Evolutionary conservation across 2,329 filamentous ascomycete species (phyloP).

Genomic region (Aspergillus eucalypticola): DNA sequence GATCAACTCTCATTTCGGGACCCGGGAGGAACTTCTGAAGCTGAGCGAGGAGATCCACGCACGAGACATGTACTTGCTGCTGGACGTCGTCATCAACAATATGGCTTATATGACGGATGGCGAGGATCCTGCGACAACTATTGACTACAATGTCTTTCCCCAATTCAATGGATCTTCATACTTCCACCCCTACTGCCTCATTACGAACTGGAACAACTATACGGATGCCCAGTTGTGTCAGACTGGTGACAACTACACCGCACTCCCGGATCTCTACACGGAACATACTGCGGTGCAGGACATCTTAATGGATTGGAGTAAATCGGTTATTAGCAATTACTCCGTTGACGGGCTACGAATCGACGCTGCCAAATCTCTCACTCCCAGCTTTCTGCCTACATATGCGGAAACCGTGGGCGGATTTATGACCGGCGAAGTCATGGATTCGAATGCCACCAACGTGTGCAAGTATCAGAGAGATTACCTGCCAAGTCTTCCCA

Average conservation of each 20-base stretch:
- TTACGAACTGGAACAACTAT: conserved; percentile 38
- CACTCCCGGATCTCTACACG: conserved; percentile 51
- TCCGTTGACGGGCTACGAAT: conserved; percentile 54
- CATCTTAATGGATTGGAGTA: conserved; percentile 45
- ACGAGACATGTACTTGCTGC: conserved; percentile 54
- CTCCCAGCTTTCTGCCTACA: conserved; percentile 42
- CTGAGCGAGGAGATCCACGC: conserved; percentile 48
- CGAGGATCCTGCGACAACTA: conserved; percentile 23
- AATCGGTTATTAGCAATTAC: conserved; percentile 46
- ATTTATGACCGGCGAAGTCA: conserved; percentile 51
- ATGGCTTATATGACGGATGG: conserved; percentile 39
- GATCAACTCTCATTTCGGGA: conserved; percentile 53
- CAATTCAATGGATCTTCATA: conserved; percentile 30
- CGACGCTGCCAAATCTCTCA: conserved; percentile 52
- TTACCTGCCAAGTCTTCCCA: conserved; percentile 47
- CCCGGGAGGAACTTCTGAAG: conserved; percentile 48
- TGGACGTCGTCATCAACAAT: conserved; percentile 56
- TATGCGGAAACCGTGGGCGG: conserved; percentile 41
- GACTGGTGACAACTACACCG: conserved; percentile 51
- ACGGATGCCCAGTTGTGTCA: conserved; percentile 48
- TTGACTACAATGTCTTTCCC: conserved; percentile 30
- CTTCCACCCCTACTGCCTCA: conserved; percentile 32
- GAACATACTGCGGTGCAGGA: conserved; percentile 43
- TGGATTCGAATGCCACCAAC: conserved; percentile 38
- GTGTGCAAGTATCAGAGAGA: conserved; percentile 45